Conservation (phyloP, 2,329 filamentous ascomycete species). For the Colletotrichum shisoi region DNA sequence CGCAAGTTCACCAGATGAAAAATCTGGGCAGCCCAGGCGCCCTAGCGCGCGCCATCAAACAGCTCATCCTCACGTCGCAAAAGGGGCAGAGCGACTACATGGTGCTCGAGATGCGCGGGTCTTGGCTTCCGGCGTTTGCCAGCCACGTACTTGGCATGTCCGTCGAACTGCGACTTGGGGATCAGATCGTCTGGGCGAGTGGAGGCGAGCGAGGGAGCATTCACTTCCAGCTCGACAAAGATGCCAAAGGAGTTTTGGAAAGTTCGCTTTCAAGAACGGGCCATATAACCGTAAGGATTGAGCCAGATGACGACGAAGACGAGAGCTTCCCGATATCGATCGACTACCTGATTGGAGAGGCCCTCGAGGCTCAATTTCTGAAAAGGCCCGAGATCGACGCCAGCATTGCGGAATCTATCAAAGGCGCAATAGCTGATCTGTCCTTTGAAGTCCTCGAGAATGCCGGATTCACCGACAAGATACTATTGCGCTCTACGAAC, state of each 20-base stretch:
- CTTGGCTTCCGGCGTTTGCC: slow-evolving; percentile 3
- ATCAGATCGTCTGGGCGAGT: not conserved
- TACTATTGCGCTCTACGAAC: no score
- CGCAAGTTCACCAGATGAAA: not conserved
- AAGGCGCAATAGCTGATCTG: not conserved
- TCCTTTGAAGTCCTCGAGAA: accelerated
- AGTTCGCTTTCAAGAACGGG: no score
- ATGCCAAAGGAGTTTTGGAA: no score
- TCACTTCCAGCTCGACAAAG: not conserved
- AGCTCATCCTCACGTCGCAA: not conserved
- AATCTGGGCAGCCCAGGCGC: not conserved
- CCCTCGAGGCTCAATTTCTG: not conserved
- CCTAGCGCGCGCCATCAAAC: not conserved
- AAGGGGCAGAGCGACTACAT: not conserved
- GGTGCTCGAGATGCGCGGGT: not conserved
- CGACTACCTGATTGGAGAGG: not conserved
- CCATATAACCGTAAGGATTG: no score
- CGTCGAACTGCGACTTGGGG: not conserved
- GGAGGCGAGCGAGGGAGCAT: not conserved
- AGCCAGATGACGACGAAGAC: not conserved
- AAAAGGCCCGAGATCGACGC: not conserved
- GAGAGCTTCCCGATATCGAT: not conserved
- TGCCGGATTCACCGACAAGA: no score
- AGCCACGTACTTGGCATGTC: slow-evolving; percentile 16
- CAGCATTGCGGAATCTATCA: not conserved